These are phyloP conservation scores for Podaxis sp. DNA, from an alignment of 768 basidiomycete species.

Conservation along the genomic window DNA sequence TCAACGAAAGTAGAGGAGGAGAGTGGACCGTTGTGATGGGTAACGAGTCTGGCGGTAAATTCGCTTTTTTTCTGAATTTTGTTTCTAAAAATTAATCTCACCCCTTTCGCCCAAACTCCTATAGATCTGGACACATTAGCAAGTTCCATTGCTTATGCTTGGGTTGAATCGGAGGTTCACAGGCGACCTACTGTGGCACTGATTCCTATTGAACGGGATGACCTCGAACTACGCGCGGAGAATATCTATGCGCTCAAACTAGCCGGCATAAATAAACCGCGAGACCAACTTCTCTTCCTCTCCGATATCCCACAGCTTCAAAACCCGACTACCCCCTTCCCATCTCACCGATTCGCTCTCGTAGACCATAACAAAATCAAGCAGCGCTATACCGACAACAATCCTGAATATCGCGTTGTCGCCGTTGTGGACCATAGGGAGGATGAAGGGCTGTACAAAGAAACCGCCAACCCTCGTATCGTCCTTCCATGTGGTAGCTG, in stretches of 20 bases:
- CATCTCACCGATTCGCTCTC: constrained; percentile 63
- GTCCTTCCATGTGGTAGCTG: constrained; percentile 76
- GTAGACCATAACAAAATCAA: constrained; percentile 88
- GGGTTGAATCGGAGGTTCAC: constrained; percentile 57
- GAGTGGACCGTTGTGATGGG: constrained; percentile 91
- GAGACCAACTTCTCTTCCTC: constrained; percentile 58
- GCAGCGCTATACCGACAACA: constrained; percentile 33
- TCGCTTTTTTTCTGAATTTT: background rate
- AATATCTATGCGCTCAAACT: constrained; percentile 73
- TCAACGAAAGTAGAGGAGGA: constrained; percentile 36
- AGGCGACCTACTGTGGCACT: constrained; percentile 65
- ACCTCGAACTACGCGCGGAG: constrained; percentile 80
- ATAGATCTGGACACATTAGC: constrained; percentile 89
- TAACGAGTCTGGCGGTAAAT: constrained; percentile 91
- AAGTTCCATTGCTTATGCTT: constrained; percentile 80
- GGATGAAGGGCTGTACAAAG: constrained; percentile 69
- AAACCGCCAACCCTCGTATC: constrained; percentile 60
- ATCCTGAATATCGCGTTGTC: constrained; percentile 48
- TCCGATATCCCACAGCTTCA: constrained; percentile 54
- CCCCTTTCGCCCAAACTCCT: background rate
- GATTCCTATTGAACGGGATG: constrained; percentile 59
- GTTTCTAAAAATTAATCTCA: background rate
- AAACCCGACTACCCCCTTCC: constrained; percentile 27
- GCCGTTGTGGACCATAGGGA: constrained; percentile 90
- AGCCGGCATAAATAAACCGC: constrained; percentile 47